Evolutionary conservation across 371 early-diverging fungal species (phyloP).

Genomic region (Cokeromyces recurvatus): DNA sequence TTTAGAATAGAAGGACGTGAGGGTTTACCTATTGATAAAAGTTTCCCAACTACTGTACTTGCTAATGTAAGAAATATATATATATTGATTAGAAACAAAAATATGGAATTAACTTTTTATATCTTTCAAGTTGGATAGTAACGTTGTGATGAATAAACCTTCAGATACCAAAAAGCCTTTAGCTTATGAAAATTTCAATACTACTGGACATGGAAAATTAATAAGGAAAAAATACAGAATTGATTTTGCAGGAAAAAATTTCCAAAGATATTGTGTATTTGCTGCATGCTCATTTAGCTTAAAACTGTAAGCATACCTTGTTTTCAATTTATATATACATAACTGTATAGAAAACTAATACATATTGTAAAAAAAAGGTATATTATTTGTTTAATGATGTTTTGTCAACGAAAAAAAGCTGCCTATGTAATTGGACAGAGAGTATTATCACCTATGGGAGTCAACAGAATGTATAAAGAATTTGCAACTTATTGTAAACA

Average conservation of each 20-base stretch:
- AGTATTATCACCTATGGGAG: conserved; percentile 51
- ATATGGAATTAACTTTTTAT: no score
- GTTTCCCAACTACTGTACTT: conserved; percentile 22
- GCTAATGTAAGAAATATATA: conserved; percentile 10
- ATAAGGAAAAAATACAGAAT: conserved; percentile 30
- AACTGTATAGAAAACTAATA: no score
- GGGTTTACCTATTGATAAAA: conserved; percentile 30
- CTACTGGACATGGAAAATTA: conserved; percentile 6
- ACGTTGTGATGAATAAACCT: no score
- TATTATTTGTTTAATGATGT: conserved; percentile 21
- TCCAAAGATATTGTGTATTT: conserved; percentile 40
- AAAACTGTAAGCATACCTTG: conserved; percentile 45
- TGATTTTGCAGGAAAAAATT: conserved; percentile 40
- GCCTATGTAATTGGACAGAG: conserved; percentile 43
- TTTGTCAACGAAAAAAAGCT: conserved; percentile 40
- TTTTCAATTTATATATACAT: no score
- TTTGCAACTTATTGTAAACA: conserved; percentile 50
- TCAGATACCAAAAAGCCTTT: no score
- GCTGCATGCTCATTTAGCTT: conserved; percentile 24
- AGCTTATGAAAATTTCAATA: conserved; percentile 1
- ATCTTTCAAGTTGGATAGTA: no score
- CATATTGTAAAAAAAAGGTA: no score
- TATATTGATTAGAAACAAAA: no score
- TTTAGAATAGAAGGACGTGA: conserved; percentile 17
- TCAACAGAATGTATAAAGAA: conserved; percentile 56